Evolutionary conservation across 2,329 filamentous ascomycete genomes (phyloP).

Genomic region (Epichloe baconii): DNA sequence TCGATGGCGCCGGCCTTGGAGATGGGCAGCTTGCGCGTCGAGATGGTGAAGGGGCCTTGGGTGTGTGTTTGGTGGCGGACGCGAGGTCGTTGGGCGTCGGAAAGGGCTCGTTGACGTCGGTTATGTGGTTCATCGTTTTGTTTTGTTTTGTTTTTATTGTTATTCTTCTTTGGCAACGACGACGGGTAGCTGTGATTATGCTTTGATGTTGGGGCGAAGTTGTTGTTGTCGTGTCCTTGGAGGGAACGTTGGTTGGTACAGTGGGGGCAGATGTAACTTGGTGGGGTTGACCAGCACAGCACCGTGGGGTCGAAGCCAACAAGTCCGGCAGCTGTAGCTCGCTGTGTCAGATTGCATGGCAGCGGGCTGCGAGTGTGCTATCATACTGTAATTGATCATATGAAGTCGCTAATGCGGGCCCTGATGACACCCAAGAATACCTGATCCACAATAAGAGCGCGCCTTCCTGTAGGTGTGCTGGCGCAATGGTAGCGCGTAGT

Average conservation of each 20-base stretch:
- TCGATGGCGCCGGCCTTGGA: constrained; percentile 86
- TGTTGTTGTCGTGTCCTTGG: too few species aligned
- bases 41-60: constrained; percentile 59
- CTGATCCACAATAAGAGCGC: accelerated
- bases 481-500: constrained; percentile 6
- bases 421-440: neutral
- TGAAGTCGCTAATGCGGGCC: too few species aligned
- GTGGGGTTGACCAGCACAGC: too few species aligned
- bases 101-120: constrained; percentile 37
- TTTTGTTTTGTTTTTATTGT: neutral
- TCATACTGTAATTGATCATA: too few species aligned
- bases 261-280: too few species aligned
- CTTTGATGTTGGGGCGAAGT: too few species aligned
- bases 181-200: too few species aligned
- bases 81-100: constrained; percentile 36
- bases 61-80: constrained; percentile 42
- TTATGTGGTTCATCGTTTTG: constrained; percentile 25
- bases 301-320: too few species aligned
- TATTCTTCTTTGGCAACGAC: neutral
- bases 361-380: too few species aligned
- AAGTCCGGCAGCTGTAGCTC: too few species aligned
- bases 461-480: neutral
- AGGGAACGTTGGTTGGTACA: too few species aligned
- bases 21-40: constrained; percentile 83
- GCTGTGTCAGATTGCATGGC: too few species aligned